Conservation (phyloP, 805 yeast species). For the Zygoascus flipseniorum region DNA sequence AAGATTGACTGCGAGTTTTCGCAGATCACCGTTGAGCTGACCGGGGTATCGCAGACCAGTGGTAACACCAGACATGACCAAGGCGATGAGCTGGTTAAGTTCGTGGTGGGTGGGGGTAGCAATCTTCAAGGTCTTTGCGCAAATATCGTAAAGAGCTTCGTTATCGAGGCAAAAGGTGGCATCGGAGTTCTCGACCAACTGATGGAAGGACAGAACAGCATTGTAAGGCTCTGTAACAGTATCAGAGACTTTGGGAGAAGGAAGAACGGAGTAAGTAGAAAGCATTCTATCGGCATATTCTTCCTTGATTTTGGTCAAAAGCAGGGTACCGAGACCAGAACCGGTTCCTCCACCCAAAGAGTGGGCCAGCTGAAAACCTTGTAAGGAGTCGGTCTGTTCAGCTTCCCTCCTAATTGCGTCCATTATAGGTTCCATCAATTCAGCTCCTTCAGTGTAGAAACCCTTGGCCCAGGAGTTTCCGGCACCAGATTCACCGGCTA, state of each 20-base stretch:
- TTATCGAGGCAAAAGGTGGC: constrained; percentile 94
- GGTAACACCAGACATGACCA: constrained; percentile 94
- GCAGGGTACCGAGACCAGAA: constrained; percentile 91
- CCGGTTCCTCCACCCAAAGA: constrained; percentile 94
- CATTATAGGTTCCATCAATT: constrained; percentile 82
- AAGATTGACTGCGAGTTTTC: constrained; percentile 88
- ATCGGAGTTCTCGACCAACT: constrained; percentile 83
- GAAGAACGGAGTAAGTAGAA: constrained; percentile 94
- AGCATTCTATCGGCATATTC: constrained; percentile 95
- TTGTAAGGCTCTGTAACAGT: constrained; percentile 95
- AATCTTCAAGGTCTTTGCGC: constrained; percentile 76
- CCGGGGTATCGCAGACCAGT: constrained; percentile 94
- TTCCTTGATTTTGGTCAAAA: constrained; percentile 79
- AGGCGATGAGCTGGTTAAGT: constrained; percentile 74
- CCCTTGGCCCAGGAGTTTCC: constrained; percentile 98
- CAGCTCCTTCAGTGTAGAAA: constrained; percentile 95
- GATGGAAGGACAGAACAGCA: constrained; percentile 87
- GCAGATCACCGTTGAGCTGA: constrained; percentile 84
- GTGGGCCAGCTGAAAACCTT: constrained; percentile 89
- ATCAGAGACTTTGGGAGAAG: constrained; percentile 86
- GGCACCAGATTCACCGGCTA: constrained; percentile 87
- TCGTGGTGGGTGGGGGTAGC: constrained; percentile 72
- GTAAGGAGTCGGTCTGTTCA: constrained; percentile 86
- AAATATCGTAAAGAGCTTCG: constrained; percentile 87
- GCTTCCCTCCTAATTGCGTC: constrained; percentile 92